phyloP scores from a whole-genome alignment of 306 rosid genomes.

The Quercus ilex region DNA sequence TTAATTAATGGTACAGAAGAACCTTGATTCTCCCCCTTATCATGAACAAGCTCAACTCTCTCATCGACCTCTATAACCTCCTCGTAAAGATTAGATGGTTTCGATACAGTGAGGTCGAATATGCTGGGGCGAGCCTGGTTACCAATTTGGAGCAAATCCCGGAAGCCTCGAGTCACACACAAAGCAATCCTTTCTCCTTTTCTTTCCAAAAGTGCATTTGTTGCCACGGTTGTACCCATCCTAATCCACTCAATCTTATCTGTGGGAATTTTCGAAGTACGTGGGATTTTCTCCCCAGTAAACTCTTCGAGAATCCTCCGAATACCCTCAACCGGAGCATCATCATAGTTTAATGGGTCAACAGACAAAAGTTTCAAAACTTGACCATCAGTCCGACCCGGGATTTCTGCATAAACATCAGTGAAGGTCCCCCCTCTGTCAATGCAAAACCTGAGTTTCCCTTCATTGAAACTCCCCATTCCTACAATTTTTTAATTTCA shows the following conservation, averaged over 20 bases:
- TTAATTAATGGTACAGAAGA: conserved; percentile 38
- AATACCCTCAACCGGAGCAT: conserved; percentile 92
- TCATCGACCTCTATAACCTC: conserved; percentile 87
- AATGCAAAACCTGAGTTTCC: conserved; percentile 76
- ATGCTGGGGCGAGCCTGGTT: conserved; percentile 96
- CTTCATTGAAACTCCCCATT: conserved; percentile 43
- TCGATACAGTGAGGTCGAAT: conserved; percentile 78
- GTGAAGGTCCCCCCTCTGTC: conserved; percentile 97
- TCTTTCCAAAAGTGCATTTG: conserved; percentile 88
- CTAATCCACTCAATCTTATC: conserved; percentile 95
- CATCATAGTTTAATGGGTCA: conserved; percentile 85
- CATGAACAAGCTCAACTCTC: conserved; percentile 67
- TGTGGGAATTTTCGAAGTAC: conserved; percentile 66
- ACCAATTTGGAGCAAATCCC: conserved; percentile 81
- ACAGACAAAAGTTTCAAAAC: conserved; percentile 86
- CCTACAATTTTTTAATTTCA: conserved; percentile 1
- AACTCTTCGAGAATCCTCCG: conserved; percentile 78
- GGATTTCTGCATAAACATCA: conserved; percentile 88
- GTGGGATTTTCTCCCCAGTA: conserved; percentile 46
- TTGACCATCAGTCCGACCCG: conserved; percentile 61
- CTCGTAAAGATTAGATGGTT: conserved; percentile 84
- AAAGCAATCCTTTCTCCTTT: conserved; percentile 90
- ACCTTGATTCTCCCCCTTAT: conserved; percentile 24
- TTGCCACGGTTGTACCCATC: conserved; percentile 97
- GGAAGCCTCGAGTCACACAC: conserved; percentile 86